These are phyloP conservation scores for Mycena polygramma DNA, from an alignment of 768 basidiomycete species.

Conservation along the genomic window DNA sequence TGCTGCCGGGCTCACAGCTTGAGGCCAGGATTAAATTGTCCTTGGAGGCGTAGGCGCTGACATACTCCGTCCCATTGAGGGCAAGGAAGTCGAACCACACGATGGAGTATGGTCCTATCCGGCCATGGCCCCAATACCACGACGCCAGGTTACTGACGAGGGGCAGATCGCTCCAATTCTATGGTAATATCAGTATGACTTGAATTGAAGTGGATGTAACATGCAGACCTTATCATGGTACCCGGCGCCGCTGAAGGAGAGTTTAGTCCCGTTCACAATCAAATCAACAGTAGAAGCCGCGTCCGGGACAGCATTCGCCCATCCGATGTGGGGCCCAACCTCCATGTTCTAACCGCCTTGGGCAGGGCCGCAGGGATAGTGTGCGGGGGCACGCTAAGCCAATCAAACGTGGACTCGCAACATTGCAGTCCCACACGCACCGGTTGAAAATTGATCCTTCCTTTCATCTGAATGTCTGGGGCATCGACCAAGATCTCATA, in stretches of 20 bases:
- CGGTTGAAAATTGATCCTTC: constrained; percentile 23
- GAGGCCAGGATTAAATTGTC: constrained; percentile 22
- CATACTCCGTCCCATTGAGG: constrained; percentile 19
- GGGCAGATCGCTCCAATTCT: constrained; percentile 38
- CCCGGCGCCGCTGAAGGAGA: constrained; percentile 29
- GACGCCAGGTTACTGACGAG: constrained; percentile 23
- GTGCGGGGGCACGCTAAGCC: constrained; percentile 28
- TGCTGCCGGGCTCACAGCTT: constrained; percentile 11
- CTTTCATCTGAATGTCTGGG: constrained; percentile 23
- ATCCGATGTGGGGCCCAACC: constrained; percentile 33
- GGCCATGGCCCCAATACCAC: constrained; percentile 39
- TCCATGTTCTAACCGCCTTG: constrained; percentile 24
- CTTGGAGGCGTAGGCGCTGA: constrained; percentile 33
- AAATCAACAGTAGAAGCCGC: constrained; percentile 31
- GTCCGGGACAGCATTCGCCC: constrained; percentile 38
- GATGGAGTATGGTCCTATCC: constrained; percentile 37
- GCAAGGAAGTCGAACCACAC: constrained; percentile 38
- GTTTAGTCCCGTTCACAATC: constrained; percentile 19
- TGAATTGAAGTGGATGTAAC: background rate
- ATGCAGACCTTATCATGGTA: constrained; percentile 31
- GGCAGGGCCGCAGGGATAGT: constrained; percentile 33
- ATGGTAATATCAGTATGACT: background rate
- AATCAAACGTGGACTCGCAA: background rate
- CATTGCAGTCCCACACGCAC: background rate
- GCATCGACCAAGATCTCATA: constrained; percentile 29